These are phyloP conservation scores for Coemansia sp. DNA, from an alignment of 192 early-diverging fungal species.

Conservation along the genomic window DNA sequence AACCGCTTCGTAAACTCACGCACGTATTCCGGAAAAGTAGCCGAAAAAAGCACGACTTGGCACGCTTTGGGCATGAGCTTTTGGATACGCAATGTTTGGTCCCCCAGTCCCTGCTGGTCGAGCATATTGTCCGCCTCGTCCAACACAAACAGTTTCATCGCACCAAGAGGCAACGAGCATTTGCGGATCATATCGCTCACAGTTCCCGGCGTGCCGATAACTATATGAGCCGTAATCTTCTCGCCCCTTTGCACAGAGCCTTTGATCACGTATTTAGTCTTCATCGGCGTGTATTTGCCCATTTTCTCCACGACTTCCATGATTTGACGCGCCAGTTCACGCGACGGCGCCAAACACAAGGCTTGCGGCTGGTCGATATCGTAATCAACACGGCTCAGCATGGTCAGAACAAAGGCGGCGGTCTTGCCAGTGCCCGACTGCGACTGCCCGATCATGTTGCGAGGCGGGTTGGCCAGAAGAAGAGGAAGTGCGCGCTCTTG, in stretches of 20 bases:
- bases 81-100: conserved; percentile 83
- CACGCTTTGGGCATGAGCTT: conserved; percentile 65
- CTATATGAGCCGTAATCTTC: conserved; percentile 71
- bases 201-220: conserved; percentile 95
- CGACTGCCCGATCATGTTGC: conserved; percentile 97
- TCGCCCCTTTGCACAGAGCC: conserved; percentile 58
- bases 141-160: conserved; percentile 82
- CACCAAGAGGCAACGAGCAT: conserved; percentile 57
- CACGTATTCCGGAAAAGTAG: conserved; percentile 84
- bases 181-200: conserved; percentile 72
- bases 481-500: conserved; percentile 92
- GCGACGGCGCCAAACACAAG: conserved; percentile 85
- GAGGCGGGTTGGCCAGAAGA: conserved; percentile 79
- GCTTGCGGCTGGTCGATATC: conserved; percentile 70
- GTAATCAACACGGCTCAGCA: conserved; percentile 83
- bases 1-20: conserved; percentile 73
- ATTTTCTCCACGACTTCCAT: conserved; percentile 85
- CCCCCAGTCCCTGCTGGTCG: conserved; percentile 78
- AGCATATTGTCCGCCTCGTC: conserved; percentile 99
- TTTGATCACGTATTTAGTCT: conserved; percentile 74
- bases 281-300: conserved; percentile 86
- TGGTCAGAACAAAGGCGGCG: conserved; percentile 90
- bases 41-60: conserved; percentile 93
- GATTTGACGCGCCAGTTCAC: conserved; percentile 94
- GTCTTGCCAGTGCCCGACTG: conserved; percentile 99